Evolutionary conservation across 139 green algal genomes (phyloP).

Genomic region (Chlorella sp.): DNA sequence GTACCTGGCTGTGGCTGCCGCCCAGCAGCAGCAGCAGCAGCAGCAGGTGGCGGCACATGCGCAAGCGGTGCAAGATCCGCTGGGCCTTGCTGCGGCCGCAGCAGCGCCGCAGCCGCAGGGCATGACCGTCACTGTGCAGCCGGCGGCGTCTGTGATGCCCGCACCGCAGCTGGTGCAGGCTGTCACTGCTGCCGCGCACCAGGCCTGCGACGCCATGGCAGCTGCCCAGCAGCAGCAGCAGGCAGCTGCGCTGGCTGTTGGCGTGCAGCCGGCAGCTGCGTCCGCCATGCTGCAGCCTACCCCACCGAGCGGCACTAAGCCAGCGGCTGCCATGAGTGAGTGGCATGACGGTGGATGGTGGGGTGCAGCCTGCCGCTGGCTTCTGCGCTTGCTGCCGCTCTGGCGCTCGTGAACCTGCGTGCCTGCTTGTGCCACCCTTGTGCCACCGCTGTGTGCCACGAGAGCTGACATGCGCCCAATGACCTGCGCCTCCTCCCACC

Average conservation of each 20-base stretch:
- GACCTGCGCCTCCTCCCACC: neutral
- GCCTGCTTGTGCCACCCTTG: neutral
- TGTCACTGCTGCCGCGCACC: neutral
- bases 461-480: neutral
- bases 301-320: neutral
- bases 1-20: neutral
- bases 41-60: neutral
- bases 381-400: too few species aligned
- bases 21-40: neutral
- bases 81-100: neutral
- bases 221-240: neutral
- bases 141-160: neutral
- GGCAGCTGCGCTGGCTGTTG: neutral
- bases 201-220: neutral
- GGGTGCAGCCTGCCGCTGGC: neutral
- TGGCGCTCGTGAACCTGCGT: too few species aligned
- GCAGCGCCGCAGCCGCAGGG: neutral
- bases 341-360: neutral
- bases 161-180: neutral
- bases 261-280: slow-evolving; percentile 5
- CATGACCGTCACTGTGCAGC: neutral
- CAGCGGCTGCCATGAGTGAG: neutral
- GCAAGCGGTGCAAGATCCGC: neutral
- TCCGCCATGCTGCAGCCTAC: slow-evolving; percentile 33
- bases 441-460: neutral